These are phyloP conservation scores for Aspergillus hiratsukae DNA, from an alignment of 2,329 filamentous ascomycete species.

Conservation along the genomic window DNA sequence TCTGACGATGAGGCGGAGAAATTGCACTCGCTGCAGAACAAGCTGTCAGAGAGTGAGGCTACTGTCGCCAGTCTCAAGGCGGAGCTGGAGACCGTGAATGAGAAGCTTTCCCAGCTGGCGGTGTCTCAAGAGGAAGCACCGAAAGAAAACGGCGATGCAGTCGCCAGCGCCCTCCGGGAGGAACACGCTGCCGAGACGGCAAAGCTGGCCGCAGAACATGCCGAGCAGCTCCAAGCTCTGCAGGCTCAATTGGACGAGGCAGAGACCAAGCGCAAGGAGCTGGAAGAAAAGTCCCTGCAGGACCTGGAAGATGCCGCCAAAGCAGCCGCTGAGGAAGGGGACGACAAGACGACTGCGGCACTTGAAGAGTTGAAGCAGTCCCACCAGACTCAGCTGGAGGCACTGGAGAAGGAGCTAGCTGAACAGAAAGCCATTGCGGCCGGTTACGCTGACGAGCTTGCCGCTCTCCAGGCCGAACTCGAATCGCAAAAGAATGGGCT, in stretches of 20 bases:
- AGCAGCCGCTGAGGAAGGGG: conserved; percentile 31
- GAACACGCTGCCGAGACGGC: conserved; percentile 32
- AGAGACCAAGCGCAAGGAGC: conserved; percentile 32
- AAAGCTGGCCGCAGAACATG: conserved; percentile 28
- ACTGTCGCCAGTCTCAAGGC: conserved; percentile 30
- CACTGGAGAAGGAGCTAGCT: conserved; percentile 31
- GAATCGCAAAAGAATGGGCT: conserved; percentile 25
- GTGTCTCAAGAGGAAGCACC: conserved; percentile 20
- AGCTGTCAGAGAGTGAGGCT: conserved; percentile 35
- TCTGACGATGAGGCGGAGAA: conserved; percentile 30
- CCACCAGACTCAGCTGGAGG: conserved; percentile 33
- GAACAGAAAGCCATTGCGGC: conserved; percentile 29
- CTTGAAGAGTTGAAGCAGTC: conserved; percentile 35
- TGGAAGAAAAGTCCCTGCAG: conserved; percentile 33
- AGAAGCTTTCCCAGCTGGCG: conserved; percentile 31
- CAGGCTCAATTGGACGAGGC: conserved; percentile 32
- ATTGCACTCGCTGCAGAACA: conserved; percentile 30
- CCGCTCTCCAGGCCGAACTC: conserved; percentile 27
- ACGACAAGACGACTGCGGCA: conserved; percentile 30
- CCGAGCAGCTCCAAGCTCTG: conserved; percentile 30
- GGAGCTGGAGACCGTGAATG: conserved; percentile 32
- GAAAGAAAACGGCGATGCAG: conserved; percentile 16
- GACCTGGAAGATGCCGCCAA: conserved; percentile 38
- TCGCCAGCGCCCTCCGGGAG: conserved; percentile 23
- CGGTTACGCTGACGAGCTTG: conserved; percentile 26